Evolutionary conservation across 148 eudicot species (phyloP).

Genomic region (Chenopodium berlandieri): DNA sequence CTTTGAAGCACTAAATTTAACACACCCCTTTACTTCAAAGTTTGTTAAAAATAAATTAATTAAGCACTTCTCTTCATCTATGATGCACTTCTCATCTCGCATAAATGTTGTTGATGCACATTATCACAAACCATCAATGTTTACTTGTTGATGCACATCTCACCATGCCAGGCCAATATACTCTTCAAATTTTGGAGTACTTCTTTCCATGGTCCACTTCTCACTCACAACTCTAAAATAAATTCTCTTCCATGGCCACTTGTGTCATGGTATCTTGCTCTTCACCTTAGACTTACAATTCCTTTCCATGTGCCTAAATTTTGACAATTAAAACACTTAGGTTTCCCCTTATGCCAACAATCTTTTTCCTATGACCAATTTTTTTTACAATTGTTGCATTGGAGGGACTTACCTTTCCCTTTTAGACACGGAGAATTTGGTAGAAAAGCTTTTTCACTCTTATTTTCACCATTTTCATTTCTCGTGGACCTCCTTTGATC

Average conservation of each 20-base stretch:
- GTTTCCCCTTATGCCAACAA: not conserved
- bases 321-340: too few relatives aligned
- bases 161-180: too few relatives aligned
- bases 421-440: not conserved
- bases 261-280: not conserved
- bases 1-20: not conserved
- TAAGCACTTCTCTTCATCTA: not conserved
- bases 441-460: too few relatives aligned
- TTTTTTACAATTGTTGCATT: not conserved
- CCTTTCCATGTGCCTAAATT: too few relatives aligned
- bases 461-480: not conserved
- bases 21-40: not conserved
- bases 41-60: not conserved
- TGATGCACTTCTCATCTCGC: not conserved
- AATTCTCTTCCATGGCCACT: not conserved
- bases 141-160: too few relatives aligned
- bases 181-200: too few relatives aligned
- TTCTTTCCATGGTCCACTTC: not conserved
- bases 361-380: not conserved
- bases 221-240: not conserved
- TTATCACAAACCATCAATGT: not conserved
- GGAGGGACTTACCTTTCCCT: not conserved
- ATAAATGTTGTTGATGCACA: too few relatives aligned
- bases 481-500: constrained; percentile 1
- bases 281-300: not conserved